Percentiles rank a stretch among this genome's conserved stretches.
phyloP scores from a whole-genome alignment of 805 yeast species.

The Wickerhamomyces bovis region DNA sequence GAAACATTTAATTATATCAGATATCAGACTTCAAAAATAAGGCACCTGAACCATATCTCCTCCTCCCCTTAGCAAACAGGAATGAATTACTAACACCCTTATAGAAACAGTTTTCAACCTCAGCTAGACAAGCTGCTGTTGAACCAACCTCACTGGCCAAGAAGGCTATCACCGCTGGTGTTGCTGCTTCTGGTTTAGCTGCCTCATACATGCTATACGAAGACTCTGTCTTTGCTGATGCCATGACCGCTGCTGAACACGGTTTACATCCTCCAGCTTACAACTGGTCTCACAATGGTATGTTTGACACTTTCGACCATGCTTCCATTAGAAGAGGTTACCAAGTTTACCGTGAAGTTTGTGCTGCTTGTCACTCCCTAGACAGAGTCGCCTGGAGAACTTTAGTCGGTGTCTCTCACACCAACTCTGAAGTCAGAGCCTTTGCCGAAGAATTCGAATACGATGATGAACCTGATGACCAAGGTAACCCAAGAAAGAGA shows the following conservation, averaged over 20 bases:
- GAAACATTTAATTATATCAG: too few species aligned
- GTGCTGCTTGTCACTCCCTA: slow-evolving; percentile 98
- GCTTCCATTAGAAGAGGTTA: slow-evolving; percentile 97
- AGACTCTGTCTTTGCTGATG: slow-evolving; percentile 82
- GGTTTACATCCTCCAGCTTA: slow-evolving; percentile 94
- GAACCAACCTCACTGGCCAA: slow-evolving; percentile 30
- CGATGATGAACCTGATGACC: slow-evolving; percentile 98
- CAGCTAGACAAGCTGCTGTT: slow-evolving; percentile 31
- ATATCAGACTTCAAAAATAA: too few species aligned
- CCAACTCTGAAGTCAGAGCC: slow-evolving; percentile 81
- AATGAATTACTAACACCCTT: slow-evolving; percentile 9
- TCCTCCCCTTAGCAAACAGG: background rate
- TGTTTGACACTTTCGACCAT: slow-evolving; percentile 88
- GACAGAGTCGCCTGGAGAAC: slow-evolving; percentile 98
- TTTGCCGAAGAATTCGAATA: slow-evolving; percentile 96
- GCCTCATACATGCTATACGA: slow-evolving; percentile 79
- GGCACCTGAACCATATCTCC: too few species aligned
- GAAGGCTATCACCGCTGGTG: slow-evolving; percentile 53
- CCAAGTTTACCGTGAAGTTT: slow-evolving; percentile 97
- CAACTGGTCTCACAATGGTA: slow-evolving; percentile 92
- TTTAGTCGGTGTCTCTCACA: slow-evolving; percentile 93
- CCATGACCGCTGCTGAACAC: slow-evolving; percentile 98
- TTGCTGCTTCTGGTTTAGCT: slow-evolving; percentile 70
- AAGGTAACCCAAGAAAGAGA: slow-evolving; percentile 97
- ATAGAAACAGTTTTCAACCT: slow-evolving; percentile 28